These are phyloP conservation scores for Picea sitchensis DNA, from an alignment of 75 land plant genomes.

Conservation along the genomic window DNA sequence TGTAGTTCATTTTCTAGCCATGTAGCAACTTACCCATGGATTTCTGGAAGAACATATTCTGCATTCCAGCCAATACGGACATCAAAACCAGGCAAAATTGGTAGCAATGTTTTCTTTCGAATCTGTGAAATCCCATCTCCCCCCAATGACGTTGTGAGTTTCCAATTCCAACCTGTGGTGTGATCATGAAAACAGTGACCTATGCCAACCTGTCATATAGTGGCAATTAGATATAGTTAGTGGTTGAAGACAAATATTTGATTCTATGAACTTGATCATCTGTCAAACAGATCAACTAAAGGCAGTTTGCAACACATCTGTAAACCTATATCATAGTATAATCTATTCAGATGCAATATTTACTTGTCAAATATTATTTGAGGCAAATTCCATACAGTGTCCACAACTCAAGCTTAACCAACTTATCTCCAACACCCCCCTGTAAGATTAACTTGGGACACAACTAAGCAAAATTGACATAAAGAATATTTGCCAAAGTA, in stretches of 20 bases:
- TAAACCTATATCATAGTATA: neutral
- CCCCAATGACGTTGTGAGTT: slow-evolving; percentile 79
- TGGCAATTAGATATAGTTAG: neutral
- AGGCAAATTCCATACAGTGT: too few relatives aligned
- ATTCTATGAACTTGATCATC: neutral
- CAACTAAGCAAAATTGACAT: too few relatives aligned
- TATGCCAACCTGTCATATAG: slow-evolving; percentile 63
- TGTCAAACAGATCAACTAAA: neutral
- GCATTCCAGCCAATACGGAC: slow-evolving; percentile 91
- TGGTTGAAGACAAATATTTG: neutral
- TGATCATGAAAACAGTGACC: slow-evolving; percentile 81
- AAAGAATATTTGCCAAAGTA: too few relatives aligned
- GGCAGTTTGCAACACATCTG: neutral
- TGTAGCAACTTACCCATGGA: slow-evolving; percentile 69
- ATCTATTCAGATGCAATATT: neutral
- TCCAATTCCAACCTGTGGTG: slow-evolving; percentile 95
- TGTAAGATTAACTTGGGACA: too few relatives aligned
- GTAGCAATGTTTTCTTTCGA: slow-evolving; percentile 68
- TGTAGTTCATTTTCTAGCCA: neutral
- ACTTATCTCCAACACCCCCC: too few relatives aligned
- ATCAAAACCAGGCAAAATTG: slow-evolving; percentile 80
- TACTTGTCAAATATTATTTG: too few relatives aligned
- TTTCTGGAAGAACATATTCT: slow-evolving; percentile 85
- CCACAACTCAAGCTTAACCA: too few relatives aligned
- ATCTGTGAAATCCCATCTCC: slow-evolving; percentile 80